Evolutionary conservation across 1,139 yeast species (phyloP).

Genomic region (Yamadazyma triangularis): DNA sequence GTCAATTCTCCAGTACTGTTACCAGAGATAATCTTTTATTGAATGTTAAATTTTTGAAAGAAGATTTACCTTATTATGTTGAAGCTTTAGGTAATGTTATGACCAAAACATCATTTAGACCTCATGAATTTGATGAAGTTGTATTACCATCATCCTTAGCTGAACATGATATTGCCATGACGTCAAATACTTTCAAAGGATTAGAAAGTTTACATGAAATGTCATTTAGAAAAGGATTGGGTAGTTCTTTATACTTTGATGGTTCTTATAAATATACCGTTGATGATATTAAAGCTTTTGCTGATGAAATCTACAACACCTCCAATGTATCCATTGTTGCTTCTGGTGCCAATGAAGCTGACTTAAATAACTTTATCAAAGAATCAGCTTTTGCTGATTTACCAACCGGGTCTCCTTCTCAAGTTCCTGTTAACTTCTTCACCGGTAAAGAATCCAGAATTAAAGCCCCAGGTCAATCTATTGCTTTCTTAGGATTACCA

Average conservation of each 20-base stretch:
- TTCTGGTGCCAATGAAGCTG: slow-evolving; percentile 69
- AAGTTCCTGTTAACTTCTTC: slow-evolving; percentile 36
- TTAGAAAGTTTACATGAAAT: slow-evolving; percentile 75
- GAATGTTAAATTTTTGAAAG: slow-evolving; percentile 77
- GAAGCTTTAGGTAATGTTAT: slow-evolving; percentile 79
- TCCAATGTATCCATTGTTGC: slow-evolving; percentile 70
- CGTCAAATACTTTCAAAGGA: slow-evolving; percentile 56
- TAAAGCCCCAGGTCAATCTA: slow-evolving; percentile 61
- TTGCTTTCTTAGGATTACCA: slow-evolving; percentile 83
- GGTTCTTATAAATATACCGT: slow-evolving; percentile 54
- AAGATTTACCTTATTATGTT: slow-evolving; percentile 88
- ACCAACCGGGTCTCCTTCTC: slow-evolving; percentile 47
- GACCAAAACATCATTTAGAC: slow-evolving; percentile 68
- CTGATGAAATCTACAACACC: slow-evolving; percentile 64
- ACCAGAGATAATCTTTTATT: slow-evolving; percentile 83
- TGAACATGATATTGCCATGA: slow-evolving; percentile 46
- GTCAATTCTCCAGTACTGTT: slow-evolving; percentile 61
- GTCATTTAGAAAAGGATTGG: slow-evolving; percentile 86
- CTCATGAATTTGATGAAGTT: slow-evolving; percentile 77
- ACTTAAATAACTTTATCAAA: slow-evolving; percentile 61
- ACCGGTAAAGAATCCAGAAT: slow-evolving; percentile 75
- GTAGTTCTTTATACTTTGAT: slow-evolving; percentile 76
- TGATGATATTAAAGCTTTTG: slow-evolving; percentile 65
- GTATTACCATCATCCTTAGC: slow-evolving; percentile 75
- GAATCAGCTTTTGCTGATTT: slow-evolving; percentile 65